phyloP scores from a whole-genome alignment of 2,329 filamentous ascomycete genomes.

The Diaporthe vexans region DNA sequence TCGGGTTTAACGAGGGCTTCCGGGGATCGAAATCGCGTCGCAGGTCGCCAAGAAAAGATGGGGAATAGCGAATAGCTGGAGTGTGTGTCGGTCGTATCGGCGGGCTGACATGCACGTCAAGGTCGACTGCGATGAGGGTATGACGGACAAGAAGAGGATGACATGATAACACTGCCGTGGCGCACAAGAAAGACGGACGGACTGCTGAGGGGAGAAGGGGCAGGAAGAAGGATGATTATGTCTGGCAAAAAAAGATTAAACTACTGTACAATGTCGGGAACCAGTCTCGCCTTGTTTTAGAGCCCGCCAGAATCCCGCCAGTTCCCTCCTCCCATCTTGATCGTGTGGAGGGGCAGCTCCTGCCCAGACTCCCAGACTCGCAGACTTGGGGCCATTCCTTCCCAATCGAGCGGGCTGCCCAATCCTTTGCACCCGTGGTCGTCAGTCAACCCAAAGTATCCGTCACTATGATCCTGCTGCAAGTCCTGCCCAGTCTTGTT shows the following conservation, averaged over 20 bases:
- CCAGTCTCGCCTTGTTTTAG: slow-evolving; percentile 19
- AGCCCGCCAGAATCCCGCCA: slow-evolving; percentile 8
- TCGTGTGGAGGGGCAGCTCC: slow-evolving; percentile 8
- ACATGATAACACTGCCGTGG: slow-evolving; percentile 25
- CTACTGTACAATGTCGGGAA: slow-evolving; percentile 10
- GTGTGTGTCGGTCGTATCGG: background rate
- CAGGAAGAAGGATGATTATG: background rate
- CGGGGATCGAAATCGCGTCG: slow-evolving; percentile 19
- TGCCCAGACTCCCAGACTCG: background rate
- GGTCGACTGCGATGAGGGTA: slow-evolving; percentile 8
- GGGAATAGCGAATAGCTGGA: background rate
- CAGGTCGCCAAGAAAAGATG: slow-evolving; percentile 1
- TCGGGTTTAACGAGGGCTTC: background rate
- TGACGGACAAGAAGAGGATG: slow-evolving; percentile 3
- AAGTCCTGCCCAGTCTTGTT: background rate
- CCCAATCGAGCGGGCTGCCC: slow-evolving; percentile 16
- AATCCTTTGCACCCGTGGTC: background rate
- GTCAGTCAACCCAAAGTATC: background rate
- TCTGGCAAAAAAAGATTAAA: background rate
- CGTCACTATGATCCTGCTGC: background rate
- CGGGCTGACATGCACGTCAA: slow-evolving; percentile 28
- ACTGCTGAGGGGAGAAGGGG: background rate
- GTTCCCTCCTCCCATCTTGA: background rate
- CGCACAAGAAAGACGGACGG: background rate
- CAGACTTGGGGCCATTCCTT: background rate